Evolutionary conservation across 305 asterid species (phyloP).

Genomic region (Fraxinus nigra): DNA sequence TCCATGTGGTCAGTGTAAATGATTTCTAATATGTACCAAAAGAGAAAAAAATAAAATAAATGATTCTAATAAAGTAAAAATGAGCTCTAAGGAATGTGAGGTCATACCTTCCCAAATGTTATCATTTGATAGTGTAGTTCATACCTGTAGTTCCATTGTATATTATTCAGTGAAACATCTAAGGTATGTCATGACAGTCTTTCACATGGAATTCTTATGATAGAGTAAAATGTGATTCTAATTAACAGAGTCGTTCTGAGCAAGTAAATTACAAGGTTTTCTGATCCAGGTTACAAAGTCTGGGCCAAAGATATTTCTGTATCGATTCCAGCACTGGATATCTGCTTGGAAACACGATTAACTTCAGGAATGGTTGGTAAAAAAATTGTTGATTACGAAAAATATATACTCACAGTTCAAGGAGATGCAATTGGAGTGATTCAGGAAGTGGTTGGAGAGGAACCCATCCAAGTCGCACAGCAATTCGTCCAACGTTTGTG

Average conservation of each 20-base stretch:
- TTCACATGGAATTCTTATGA: neutral
- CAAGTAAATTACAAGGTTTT: conserved; percentile 59
- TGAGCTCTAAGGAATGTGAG: conserved; percentile 6
- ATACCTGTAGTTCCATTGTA: conserved; percentile 58
- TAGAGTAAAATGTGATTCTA: conserved; percentile 15
- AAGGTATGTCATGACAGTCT: conserved; percentile 2
- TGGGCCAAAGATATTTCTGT: conserved; percentile 93
- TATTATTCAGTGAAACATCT: conserved; percentile 32
- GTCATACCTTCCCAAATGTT: conserved; percentile 91
- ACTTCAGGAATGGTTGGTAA: conserved; percentile 21
- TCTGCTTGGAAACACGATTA: conserved; percentile 41
- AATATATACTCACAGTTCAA: conserved; percentile 64
- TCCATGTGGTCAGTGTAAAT: neutral
- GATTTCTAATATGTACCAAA: neutral
- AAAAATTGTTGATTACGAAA: conserved; percentile 10
- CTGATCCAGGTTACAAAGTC: conserved; percentile 90
- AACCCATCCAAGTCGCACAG: conserved; percentile 98
- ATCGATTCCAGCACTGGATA: conserved; percentile 80
- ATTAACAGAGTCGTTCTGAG: conserved; percentile 8
- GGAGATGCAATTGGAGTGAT: conserved; percentile 90
- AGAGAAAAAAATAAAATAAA: neutral
- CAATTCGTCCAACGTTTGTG: conserved; percentile 95
- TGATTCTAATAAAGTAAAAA: neutral
- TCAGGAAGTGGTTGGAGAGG: conserved; percentile 98
- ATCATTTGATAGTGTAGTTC: conserved; percentile 98